Conservation (phyloP, 352 stramenopile species). For the Phytopythium oedochilum region DNA sequence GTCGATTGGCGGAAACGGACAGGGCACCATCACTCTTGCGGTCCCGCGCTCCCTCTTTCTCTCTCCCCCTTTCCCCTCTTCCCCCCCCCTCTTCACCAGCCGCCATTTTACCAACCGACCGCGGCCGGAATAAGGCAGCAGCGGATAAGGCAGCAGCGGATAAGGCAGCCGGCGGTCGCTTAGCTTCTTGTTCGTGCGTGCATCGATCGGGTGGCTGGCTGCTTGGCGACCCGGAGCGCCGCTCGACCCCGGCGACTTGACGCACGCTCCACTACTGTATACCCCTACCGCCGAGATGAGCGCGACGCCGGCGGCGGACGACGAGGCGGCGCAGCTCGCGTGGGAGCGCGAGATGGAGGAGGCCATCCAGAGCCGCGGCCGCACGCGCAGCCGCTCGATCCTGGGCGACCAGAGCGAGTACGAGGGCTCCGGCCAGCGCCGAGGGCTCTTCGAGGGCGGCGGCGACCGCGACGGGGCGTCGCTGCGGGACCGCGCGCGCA, state of each 20-base stretch:
- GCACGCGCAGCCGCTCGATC: conserved; percentile 78
- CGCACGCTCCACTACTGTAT: no score
- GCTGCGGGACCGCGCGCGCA: conserved; percentile 30
- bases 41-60: background rate
- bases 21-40: conserved; percentile 1
- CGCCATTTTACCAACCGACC: conserved; percentile 7
- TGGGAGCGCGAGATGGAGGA: conserved; percentile 86
- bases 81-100: background rate
- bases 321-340: conserved; percentile 36
- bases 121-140: background rate
- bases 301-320: conserved; percentile 23
- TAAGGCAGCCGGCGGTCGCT: no score
- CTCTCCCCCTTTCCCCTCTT: background rate
- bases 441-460: conserved; percentile 5
- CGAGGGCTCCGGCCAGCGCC: conserved; percentile 5
- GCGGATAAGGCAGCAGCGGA: no score
- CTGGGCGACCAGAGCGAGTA: conserved; percentile 37
- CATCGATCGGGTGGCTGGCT: no score
- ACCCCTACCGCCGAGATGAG: no score
- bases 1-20: conserved; percentile 1
- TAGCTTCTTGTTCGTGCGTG: background rate
- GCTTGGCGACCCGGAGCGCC: no score
- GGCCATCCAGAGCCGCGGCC: conserved; percentile 61
- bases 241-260: no score
- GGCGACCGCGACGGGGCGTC: conserved; percentile 13